Conservation (phyloP, 495 filamentous ascomycete species). For the Aspergillus biplanus region DNA sequence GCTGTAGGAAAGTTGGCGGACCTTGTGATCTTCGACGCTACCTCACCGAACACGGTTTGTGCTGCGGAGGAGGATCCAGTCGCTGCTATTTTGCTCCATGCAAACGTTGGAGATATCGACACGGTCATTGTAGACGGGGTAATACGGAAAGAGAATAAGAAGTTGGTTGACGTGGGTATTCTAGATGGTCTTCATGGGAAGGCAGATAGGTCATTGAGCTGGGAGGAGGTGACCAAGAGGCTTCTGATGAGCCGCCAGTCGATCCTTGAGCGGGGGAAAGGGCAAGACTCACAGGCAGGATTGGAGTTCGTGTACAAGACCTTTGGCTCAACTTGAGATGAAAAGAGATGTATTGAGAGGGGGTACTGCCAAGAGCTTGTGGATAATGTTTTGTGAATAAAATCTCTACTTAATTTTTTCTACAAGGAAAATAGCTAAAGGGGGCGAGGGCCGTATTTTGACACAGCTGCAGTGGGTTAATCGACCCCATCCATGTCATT, state of each 20-base stretch:
- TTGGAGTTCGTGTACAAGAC: constrained; percentile 1
- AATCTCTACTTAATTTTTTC: too few relatives aligned
- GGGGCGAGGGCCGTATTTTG: too few relatives aligned
- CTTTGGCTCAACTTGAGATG: background rate
- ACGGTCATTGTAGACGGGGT: constrained; percentile 52
- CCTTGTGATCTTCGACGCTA: constrained; percentile 48
- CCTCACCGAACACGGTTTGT: constrained; percentile 26
- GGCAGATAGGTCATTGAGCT: constrained; percentile 24
- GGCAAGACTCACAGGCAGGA: background rate
- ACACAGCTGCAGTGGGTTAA: too few relatives aligned
- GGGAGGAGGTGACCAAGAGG: constrained; percentile 31
- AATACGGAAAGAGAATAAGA: constrained; percentile 41
- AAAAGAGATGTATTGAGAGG: too few relatives aligned
- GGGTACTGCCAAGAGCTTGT: too few relatives aligned
- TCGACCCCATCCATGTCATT: too few relatives aligned
- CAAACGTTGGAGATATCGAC: constrained; percentile 48
- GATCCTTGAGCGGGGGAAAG: constrained; percentile 16
- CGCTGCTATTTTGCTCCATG: constrained; percentile 51
- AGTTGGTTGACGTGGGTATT: constrained; percentile 25
- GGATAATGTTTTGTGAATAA: too few relatives aligned
- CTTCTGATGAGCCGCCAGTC: constrained; percentile 29
- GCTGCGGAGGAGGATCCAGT: constrained; percentile 38
- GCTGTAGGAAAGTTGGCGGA: constrained; percentile 51
- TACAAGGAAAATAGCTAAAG: too few relatives aligned
- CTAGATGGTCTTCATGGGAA: constrained; percentile 20